Evolutionary conservation across 2,329 filamentous ascomycete species (phyloP), one percentile per base, ranked within the genome.

Genomic region (Stagonosporopsis vannaccii): DNA sequence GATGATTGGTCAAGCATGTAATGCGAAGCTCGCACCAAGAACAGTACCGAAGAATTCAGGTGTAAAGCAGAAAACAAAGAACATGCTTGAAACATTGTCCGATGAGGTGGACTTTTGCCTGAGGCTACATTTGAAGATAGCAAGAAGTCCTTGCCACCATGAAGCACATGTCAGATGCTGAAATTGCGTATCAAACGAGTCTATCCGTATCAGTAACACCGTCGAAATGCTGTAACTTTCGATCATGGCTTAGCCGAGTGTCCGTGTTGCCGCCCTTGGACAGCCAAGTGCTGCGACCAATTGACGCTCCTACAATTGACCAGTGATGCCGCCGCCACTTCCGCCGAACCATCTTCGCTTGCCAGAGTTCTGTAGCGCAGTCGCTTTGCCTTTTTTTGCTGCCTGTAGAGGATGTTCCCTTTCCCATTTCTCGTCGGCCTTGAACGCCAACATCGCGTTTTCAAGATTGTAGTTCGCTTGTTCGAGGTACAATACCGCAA

Each of bases 391-490:
- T 61, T 80, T 81, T 56, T 75, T 74, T 36, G 75, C 77, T 6
- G 74, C 76, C 65, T 82, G 76, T 42, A 87, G 70, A 0, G 89
- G 88, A 67, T 94, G 84, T 12, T 84, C 82, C 63, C 81, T 83
- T 76, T 92, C 91, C 91, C 90, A 94, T 49, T 80, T 81, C 72
- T 92, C 90, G 60, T 95, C 91, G 3, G 85, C 88, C 61, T 84
- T 81, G 72, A 85, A 92, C 3, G 83, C 80, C 33, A 84, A 80
- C 6, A 90, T 82, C 0, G 90, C 90, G 25, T 76, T 73, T 3
- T 86, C 84, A 15, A 93, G 77, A 64, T 92, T 82, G 72, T 90
- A 91, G 7, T 82, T 81, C 20, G 82, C 79, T 72, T 91, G 87
- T 67, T 91, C 84, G 39, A 95, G 81, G 73, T 95, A 95, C 19